phyloP scores from a whole-genome alignment of 139 green algal species.

The Closterium sp. region DNA sequence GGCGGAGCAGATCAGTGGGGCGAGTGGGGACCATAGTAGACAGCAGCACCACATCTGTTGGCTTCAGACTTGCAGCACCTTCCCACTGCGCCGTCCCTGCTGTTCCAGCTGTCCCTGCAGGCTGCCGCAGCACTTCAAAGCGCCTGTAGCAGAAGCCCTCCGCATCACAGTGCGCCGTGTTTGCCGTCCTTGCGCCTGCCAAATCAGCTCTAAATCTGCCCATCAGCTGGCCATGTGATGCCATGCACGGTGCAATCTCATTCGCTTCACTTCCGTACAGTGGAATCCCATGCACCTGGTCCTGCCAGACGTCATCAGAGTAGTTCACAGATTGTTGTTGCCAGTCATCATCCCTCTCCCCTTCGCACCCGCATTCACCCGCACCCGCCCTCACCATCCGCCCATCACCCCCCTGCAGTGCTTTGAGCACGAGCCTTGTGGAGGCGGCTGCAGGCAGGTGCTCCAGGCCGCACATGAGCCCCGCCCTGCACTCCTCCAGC shows the following conservation, averaged over 20 bases:
- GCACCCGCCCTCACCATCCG: background rate
- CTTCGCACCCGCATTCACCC: background rate
- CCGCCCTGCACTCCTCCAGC: background rate
- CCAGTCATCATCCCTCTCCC: background rate
- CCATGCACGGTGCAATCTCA: background rate
- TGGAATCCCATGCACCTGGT: background rate
- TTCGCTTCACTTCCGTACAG: background rate
- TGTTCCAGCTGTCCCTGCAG: background rate
- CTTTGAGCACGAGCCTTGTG: background rate
- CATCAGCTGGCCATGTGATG: background rate
- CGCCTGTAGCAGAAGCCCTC: background rate
- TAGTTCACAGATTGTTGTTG: background rate
- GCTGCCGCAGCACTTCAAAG: background rate
- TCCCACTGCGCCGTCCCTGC: background rate
- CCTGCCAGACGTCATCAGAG: background rate
- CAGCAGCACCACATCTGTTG: conserved; percentile 8
- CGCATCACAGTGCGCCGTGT: background rate
- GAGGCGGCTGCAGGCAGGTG: background rate
- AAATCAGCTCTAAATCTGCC: background rate
- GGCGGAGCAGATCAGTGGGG: background rate
- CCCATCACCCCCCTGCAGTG: background rate
- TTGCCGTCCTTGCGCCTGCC: background rate
- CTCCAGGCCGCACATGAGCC: background rate
- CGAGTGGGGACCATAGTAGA: background rate
- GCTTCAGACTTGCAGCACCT: conserved; percentile 10